A percentile compares a stretch with the other conserved stretches of the same genome.
Evolutionary conservation across 1,284 basidiomycete species (phyloP).

Genomic region (Garcileccinum viscosum): DNA sequence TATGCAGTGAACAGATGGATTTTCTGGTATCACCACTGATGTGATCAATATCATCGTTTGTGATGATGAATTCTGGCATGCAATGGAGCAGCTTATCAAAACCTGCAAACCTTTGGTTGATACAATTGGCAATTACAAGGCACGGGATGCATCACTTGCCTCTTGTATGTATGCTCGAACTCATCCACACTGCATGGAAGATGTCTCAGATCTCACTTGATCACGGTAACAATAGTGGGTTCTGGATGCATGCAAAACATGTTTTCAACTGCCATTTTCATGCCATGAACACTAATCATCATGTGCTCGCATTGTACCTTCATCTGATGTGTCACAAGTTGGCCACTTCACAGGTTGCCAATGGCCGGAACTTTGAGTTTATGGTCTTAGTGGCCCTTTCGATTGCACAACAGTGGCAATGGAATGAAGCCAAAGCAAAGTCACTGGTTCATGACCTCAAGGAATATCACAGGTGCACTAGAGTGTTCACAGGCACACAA

Average conservation of each 20-base stretch:
- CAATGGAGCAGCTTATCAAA: neutral
- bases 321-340: neutral
- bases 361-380: neutral
- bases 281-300: neutral
- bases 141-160: neutral
- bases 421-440: neutral
- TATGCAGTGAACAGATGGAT: neutral
- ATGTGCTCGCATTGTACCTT: neutral
- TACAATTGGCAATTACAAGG: neutral
- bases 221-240: neutral
- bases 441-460: neutral
- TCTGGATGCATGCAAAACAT: neutral
- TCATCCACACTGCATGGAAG: neutral
- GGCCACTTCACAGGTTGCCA: neutral
- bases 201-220: neutral
- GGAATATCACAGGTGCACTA: neutral
- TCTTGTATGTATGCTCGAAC: neutral
- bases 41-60: neutral
- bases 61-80: neutral
- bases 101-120: neutral
- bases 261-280: neutral
- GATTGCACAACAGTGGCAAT: neutral
- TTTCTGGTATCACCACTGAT: neutral
- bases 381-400: neutral
- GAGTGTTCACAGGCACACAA: neutral